A percentile compares a stretch with the other conserved stretches of the same genome.
Conservation (phyloP, 495 filamentous ascomycete genomes). For the Xylaria telfairii region DNA sequence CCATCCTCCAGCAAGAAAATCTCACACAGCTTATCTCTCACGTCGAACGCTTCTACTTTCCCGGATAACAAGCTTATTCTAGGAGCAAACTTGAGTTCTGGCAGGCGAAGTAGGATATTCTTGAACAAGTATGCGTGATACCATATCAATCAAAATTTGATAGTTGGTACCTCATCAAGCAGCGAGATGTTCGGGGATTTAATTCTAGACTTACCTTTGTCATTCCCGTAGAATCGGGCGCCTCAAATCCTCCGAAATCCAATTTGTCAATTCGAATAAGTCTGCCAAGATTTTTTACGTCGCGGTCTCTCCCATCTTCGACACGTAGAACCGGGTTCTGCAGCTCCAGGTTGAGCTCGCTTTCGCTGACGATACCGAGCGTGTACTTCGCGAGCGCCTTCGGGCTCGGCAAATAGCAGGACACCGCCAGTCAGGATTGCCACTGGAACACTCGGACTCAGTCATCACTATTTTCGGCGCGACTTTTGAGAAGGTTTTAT, state of each 20-base stretch:
- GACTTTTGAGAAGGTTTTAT: too few relatives aligned
- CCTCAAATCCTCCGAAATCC: too few relatives aligned
- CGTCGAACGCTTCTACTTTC: not conserved
- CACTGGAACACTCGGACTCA: too few relatives aligned
- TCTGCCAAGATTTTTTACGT: not conserved
- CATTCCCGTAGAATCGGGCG: too few relatives aligned
- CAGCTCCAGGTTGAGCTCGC: not conserved
- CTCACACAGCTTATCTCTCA: not conserved
- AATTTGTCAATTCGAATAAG: not conserved
- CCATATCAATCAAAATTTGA: not conserved
- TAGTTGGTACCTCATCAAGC: not conserved
- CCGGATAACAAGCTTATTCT: not conserved
- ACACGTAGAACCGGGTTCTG: not conserved
- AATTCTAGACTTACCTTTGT: not conserved
- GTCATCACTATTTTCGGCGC: too few relatives aligned
- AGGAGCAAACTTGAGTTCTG: not conserved
- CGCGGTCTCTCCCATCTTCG: not conserved
- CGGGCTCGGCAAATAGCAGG: conserved; percentile 36
- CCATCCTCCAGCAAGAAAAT: not conserved
- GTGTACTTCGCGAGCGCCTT: conserved; percentile 10
- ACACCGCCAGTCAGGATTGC: conserved; percentile 36
- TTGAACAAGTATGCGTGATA: conserved; percentile 2
- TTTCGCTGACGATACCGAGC: not conserved
- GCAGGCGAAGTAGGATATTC: not conserved
- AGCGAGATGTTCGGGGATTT: not conserved